Evolutionary conservation across 192 early-diverging fungal genomes (phyloP).

Genomic region (Backusella liffmaniae): DNA sequence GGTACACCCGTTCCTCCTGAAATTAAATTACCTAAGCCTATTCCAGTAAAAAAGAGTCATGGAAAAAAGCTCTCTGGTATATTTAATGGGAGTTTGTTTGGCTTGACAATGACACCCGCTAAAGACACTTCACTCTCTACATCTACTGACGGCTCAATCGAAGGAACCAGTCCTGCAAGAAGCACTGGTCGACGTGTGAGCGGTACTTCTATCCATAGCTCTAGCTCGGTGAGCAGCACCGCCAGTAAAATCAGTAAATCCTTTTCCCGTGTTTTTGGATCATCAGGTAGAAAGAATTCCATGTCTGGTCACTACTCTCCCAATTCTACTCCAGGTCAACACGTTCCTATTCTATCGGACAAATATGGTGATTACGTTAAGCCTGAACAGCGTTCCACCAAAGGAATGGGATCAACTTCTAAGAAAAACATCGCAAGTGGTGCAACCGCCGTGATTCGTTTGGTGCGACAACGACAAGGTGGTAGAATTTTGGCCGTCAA

Average conservation of each 20-base stretch:
- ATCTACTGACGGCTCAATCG: neutral
- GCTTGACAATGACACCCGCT: neutral
- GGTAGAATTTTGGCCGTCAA: slow-evolving; percentile 89
- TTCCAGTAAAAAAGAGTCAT: slow-evolving; percentile 5
- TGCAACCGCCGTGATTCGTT: slow-evolving; percentile 85
- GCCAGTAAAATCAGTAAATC: slow-evolving; percentile 12
- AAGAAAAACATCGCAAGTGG: slow-evolving; percentile 74
- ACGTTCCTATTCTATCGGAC: slow-evolving; percentile 9
- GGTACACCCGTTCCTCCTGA: slow-evolving; percentile 11
- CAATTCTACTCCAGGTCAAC: neutral
- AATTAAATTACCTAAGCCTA: neutral
- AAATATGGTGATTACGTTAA: slow-evolving; percentile 33
- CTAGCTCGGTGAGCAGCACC: slow-evolving; percentile 10
- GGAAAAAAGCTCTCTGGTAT: neutral
- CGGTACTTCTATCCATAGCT: neutral
- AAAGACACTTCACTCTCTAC: neutral
- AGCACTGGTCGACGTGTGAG: neutral
- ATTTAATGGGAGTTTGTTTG: slow-evolving; percentile 3
- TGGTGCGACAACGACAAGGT: slow-evolving; percentile 75
- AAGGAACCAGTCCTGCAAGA: neutral
- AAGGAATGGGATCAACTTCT: slow-evolving; percentile 19
- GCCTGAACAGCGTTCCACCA: slow-evolving; percentile 15
- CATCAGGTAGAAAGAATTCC: neutral
- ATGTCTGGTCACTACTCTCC: neutral
- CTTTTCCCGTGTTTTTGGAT: neutral